Conservation (phyloP, 2,329 filamentous ascomycete species). For the Fusarium secorum region DNA sequence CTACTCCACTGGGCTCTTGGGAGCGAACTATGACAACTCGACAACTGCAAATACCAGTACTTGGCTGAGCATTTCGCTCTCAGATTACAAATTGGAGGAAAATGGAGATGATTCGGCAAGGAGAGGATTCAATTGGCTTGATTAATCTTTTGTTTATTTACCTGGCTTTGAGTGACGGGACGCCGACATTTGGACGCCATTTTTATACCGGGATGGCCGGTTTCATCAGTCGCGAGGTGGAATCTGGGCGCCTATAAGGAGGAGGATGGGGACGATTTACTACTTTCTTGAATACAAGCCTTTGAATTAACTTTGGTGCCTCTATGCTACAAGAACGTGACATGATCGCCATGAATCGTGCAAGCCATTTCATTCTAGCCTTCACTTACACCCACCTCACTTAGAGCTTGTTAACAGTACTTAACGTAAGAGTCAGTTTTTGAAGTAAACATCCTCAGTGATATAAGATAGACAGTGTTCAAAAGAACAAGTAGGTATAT, state of each 20-base stretch:
- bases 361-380: not conserved
- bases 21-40: not conserved
- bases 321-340: not conserved
- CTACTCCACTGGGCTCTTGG: not conserved
- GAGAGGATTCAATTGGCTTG: conserved; percentile 26
- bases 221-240: conserved; percentile 11
- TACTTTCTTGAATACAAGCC: conserved; percentile 38
- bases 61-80: conserved; percentile 11
- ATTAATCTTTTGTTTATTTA: conserved; percentile 10
- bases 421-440: not conserved
- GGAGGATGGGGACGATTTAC: conserved; percentile 3
- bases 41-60: not conserved
- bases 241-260: not conserved
- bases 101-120: conserved; percentile 17
- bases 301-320: not conserved
- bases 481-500: accelerated
- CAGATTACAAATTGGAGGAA: conserved; percentile 4
- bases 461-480: accelerated
- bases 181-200: conserved; percentile 31
- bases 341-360: not conserved
- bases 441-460: not conserved
- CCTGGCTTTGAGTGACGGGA: conserved; percentile 34
- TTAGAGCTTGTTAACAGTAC: not conserved
- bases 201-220: conserved; percentile 14
- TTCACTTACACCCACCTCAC: not conserved